Evolutionary conservation across 2,329 filamentous ascomycete genomes (phyloP).

Genomic region (Seiridium unicorne): DNA sequence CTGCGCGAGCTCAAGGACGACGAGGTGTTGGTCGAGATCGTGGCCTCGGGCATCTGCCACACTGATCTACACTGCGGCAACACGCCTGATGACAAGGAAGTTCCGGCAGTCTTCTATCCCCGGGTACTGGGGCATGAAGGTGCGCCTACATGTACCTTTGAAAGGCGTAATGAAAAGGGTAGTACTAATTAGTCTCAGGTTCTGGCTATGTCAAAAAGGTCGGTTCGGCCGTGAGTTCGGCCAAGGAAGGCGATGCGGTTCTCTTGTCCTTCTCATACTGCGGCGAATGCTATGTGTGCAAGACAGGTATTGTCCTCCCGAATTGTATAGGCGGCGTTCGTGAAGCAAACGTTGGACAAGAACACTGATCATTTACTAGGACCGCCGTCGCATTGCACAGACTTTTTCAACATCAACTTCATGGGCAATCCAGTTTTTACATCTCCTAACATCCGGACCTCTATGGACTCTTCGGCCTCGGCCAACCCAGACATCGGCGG

Average conservation of each 20-base stretch:
- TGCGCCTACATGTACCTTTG: constrained; percentile 10
- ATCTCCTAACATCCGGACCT: constrained; percentile 13
- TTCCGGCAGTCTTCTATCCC: constrained; percentile 39
- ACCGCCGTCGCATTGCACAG: constrained; percentile 44
- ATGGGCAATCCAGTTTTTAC: constrained; percentile 44
- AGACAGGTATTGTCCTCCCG: constrained; percentile 13
- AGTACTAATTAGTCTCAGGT: constrained; percentile 14
- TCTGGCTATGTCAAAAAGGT: constrained; percentile 46
- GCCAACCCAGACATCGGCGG: constrained; percentile 36
- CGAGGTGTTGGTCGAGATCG: constrained; percentile 51
- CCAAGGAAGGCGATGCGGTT: constrained; percentile 42
- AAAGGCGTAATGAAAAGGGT: not conserved
- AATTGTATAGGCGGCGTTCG: no score
- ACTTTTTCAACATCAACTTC: constrained; percentile 50
- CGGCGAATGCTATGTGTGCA: constrained; percentile 44
- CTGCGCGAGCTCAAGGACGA: constrained; percentile 31
- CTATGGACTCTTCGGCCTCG: constrained; percentile 35
- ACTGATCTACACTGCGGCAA: constrained; percentile 49
- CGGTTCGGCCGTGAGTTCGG: constrained; percentile 37
- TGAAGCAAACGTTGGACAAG: not conserved
- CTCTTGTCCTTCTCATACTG: constrained; percentile 48
- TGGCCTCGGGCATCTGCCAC: constrained; percentile 55
- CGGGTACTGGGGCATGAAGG: constrained; percentile 54
- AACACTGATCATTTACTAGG: constrained; percentile 14
- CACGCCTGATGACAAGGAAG: constrained; percentile 24